These are phyloP conservation scores for Puccinia brachypodii DNA, from an alignment of 1,284 basidiomycete species.

Conservation along the genomic window DNA sequence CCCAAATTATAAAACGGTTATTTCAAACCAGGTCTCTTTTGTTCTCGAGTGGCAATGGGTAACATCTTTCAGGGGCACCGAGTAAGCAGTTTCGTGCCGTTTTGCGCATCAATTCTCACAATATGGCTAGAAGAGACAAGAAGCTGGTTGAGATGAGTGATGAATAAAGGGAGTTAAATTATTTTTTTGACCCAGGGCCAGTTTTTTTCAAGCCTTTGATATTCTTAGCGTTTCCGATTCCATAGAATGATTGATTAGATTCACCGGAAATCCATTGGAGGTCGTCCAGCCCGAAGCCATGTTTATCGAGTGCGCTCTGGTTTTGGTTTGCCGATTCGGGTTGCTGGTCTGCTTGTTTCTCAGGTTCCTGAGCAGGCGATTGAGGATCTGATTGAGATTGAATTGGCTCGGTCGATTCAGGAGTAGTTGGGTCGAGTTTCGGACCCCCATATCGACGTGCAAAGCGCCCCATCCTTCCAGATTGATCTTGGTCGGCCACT, in stretches of 20 bases:
- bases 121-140: too few relatives aligned
- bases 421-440: neutral
- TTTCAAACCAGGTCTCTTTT: too few relatives aligned
- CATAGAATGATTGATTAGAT: slow-evolving; percentile 35
- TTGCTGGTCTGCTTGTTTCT: neutral
- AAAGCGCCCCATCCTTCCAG: slow-evolving; percentile 32
- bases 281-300: slow-evolving; percentile 23
- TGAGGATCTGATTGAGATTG: neutral
- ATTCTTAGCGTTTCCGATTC: slow-evolving; percentile 43
- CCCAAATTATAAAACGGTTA: too few relatives aligned
- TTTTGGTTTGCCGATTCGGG: neutral
- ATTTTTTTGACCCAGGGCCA: slow-evolving; percentile 23
- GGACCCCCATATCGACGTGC: slow-evolving; percentile 21
- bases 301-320: neutral
- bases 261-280: slow-evolving; percentile 43
- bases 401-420: neutral
- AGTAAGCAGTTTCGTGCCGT: too few relatives aligned
- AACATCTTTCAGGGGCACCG: too few relatives aligned
- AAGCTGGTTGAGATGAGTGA: neutral
- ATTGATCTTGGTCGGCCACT: slow-evolving; percentile 41
- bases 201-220: slow-evolving; percentile 45
- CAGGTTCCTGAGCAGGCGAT: neutral
- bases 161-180: neutral
- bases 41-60: too few relatives aligned
- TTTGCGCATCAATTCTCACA: too few relatives aligned